Evolutionary conservation across 73 alveolate species (phyloP), one percentile per base, ranked within the genome.

Genomic region (Paramecium tetraurelia): DNA sequence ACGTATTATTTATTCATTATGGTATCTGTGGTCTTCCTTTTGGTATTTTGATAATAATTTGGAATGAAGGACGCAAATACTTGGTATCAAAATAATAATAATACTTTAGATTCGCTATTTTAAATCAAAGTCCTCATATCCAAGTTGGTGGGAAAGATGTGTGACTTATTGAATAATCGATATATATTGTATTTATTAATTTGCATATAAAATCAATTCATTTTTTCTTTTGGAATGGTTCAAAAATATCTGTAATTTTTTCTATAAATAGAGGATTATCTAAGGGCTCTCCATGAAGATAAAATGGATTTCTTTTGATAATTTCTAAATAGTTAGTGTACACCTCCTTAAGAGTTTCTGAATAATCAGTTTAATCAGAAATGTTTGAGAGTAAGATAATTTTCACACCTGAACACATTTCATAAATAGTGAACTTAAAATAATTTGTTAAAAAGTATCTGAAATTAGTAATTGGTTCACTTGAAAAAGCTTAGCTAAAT

Each of bases 21-120:
- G 95, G 93, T 53, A 59, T 95, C 24, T 96, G 97, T 21, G 92
- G 97, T 44, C 71, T 96, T 88, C 96, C 97, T 5, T 95, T 89
- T 86, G 96, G 92, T 92, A 36, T 89, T 8, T 86, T 92, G 7
- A 44, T 92, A 59, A 57, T 96, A 85, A 69, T 86, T 89, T 95
- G 92, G 87, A 96, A 94, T 35, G 99, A 96, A 70, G 72, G 85
- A 40, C 94, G 99, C 38, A 96, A 96, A 94, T 85, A 80, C 35
- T 72, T 92, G 76, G 86, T 72, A 72, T 35, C 14, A 1, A 72
- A 36, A 1, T 35, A 3, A 29, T 14, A 3, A 16, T 16, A 12
- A 1, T 11, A 8, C 0, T 18, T 36, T 72, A 72, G 86, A 57
- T 96, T 27, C 90, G 99, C 58, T n/a, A 21, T 27, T 9, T 20